Evolutionary conservation across 345 rosid genomes (phyloP), one percentile per base, ranked within the genome.

Genomic region (Syzygium oleosum): DNA sequence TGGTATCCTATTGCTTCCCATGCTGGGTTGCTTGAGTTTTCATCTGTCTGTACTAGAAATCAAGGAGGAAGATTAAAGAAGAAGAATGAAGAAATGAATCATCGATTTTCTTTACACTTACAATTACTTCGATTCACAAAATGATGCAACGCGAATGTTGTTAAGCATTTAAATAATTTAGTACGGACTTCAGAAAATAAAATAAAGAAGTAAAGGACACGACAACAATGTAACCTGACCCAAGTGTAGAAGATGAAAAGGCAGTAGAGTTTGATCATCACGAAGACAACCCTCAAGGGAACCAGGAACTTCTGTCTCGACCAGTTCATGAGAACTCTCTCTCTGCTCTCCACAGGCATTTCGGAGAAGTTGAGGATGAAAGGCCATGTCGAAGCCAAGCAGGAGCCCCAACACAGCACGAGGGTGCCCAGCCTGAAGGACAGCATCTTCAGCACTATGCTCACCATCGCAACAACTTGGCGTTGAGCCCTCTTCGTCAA

Each of bases 401-500:
- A 91, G 12, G 90, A 87, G 49, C 84, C 77, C 84, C 94, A 91
- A 84, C 92, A 90, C 6, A 92, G 88, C 86, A 91, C 59, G n/a
- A 90, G 79, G 1, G 94, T 91, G 9, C 94, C 94, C 34, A 92
- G 8, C 88, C 90, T 91, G 6, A 87, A 90, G 17, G 89, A 90
- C 52, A 92, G 58, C 21, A 87, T 68, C 85, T 84, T n/a, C 51
- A 92, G 84, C 9, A 92, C 89, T 52, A 88, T 9, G 23, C 92
- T 88, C 87, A 90, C 90, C 61, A 90, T 9, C 7, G 87, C 43
- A 87, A 91, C 52, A 1, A 84, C 88, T 49, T 90, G 90, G 51
- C 41, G 84, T 5, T 77, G 52, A 2, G 55, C 88, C 86, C 91
- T 90, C 73, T 38, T 91, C 61, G 21, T 77, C 52, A 92, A 11